phyloP scores from a whole-genome alignment of 2,329 filamentous ascomycete species.

The Alternaria angustiovoidea region DNA sequence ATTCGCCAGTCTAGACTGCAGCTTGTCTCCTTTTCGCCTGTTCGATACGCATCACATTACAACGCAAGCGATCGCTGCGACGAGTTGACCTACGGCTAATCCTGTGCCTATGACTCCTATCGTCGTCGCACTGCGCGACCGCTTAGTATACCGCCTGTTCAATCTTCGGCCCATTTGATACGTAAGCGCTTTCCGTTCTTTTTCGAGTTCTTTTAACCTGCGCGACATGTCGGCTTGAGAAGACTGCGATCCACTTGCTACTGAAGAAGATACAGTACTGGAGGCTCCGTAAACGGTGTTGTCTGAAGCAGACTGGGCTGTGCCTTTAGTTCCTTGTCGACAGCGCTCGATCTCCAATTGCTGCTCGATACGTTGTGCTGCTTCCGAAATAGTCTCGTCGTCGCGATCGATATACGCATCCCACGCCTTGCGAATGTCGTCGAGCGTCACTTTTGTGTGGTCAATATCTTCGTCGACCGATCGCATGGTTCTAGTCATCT shows the following conservation, averaged over 20 bases:
- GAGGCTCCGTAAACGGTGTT: neutral
- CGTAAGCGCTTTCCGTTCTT: neutral
- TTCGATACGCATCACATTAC: constrained; percentile 15
- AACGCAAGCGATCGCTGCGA: constrained; percentile 22
- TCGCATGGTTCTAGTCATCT: neutral
- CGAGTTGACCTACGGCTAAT: constrained; percentile 19
- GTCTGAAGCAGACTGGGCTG: neutral
- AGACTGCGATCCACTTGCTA: neutral
- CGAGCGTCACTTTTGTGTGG: neutral
- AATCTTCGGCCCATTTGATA: neutral
- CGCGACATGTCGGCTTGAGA: neutral
- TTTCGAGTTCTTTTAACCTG: neutral
- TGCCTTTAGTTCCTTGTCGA: neutral
- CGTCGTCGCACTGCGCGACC: neutral
- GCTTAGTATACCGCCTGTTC: neutral
- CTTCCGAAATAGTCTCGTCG: neutral
- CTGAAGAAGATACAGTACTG: neutral
- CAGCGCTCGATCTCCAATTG: neutral
- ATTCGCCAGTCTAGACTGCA: neutral
- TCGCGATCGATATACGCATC: neutral
- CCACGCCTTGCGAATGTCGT: neutral
- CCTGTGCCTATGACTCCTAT: constrained; percentile 14
- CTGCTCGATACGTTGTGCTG: neutral
- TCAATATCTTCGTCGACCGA: neutral
- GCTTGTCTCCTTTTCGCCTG: neutral